These are phyloP conservation scores for Helichrysum umbraculigerum DNA, from an alignment of 129 eudicot genomes.

Conservation along the genomic window DNA sequence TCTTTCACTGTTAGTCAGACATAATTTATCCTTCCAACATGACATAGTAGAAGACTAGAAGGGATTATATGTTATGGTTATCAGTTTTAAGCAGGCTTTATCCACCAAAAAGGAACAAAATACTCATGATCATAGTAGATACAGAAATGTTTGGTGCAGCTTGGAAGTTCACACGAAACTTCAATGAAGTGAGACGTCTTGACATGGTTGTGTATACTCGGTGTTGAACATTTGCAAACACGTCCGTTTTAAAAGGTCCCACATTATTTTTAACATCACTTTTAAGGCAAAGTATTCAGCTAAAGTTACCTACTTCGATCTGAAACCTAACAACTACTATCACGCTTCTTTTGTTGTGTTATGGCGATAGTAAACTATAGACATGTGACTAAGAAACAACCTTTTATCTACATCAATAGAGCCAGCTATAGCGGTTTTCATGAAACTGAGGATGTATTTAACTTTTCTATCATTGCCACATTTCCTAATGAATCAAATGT, in stretches of 20 bases:
- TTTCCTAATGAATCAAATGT: neutral
- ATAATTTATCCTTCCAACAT: neutral
- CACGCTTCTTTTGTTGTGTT: neutral
- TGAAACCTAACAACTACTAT: neutral
- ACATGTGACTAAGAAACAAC: neutral
- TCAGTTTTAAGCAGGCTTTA: neutral
- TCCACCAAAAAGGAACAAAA: neutral
- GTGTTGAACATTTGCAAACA: neutral
- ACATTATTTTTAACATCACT: neutral
- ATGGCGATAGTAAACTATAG: neutral
- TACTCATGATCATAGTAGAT: neutral
- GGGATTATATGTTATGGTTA: neutral
- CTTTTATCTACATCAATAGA: neutral
- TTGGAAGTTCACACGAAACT: neutral
- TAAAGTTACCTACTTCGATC: neutral
- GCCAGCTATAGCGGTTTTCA: neutral
- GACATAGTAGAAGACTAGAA: neutral
- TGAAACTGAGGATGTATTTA: neutral
- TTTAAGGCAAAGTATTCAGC: neutral
- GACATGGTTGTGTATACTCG: neutral
- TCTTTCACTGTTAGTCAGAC: neutral
- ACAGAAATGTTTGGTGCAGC: neutral
- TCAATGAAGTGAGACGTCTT: neutral
- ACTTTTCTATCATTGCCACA: conserved; percentile 1
- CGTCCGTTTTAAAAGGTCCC: neutral